phyloP scores from a whole-genome alignment of 2,329 filamentous ascomycete genomes.

The Colletotrichum magnum region DNA sequence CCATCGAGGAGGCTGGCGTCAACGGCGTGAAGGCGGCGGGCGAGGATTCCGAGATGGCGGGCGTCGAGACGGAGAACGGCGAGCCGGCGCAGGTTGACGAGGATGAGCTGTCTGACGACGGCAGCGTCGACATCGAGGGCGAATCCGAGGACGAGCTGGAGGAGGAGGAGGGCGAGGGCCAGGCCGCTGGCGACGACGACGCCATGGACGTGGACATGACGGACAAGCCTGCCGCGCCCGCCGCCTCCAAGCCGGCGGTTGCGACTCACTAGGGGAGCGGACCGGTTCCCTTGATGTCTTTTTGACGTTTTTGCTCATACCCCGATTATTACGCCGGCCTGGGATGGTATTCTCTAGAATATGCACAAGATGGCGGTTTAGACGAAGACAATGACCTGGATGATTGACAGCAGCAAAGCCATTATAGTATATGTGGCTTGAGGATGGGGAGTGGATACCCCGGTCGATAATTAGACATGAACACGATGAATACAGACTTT shows the following conservation, averaged over 20 bases:
- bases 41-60: slow-evolving; percentile 83
- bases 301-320: slow-evolving; percentile 40
- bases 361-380: slow-evolving; percentile 39
- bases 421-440: slow-evolving; percentile 28
- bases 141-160: slow-evolving; percentile 82
- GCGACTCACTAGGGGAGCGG: slow-evolving; percentile 38
- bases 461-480: slow-evolving; percentile 38
- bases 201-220: slow-evolving; percentile 66
- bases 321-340: slow-evolving; percentile 34
- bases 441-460: slow-evolving; percentile 27
- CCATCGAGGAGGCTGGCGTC: slow-evolving; percentile 62
- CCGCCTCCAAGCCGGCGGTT: slow-evolving; percentile 50
- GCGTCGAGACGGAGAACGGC: slow-evolving; percentile 65
- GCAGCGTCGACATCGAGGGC: slow-evolving; percentile 83
- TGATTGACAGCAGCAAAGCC: slow-evolving; percentile 36
- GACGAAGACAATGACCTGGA: slow-evolving; percentile 41
- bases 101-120: slow-evolving; percentile 79
- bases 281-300: slow-evolving; percentile 11
- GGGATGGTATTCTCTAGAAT: slow-evolving; percentile 25
- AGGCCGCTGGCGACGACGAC: slow-evolving; percentile 55
- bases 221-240: slow-evolving; percentile 51
- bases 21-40: slow-evolving; percentile 62
- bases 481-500: slow-evolving; percentile 25
- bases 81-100: slow-evolving; percentile 70
- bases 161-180: slow-evolving; percentile 67